Evolutionary conservation across 2,329 filamentous ascomycete genomes (phyloP).

Genomic region (Alternaria brassicae): DNA sequence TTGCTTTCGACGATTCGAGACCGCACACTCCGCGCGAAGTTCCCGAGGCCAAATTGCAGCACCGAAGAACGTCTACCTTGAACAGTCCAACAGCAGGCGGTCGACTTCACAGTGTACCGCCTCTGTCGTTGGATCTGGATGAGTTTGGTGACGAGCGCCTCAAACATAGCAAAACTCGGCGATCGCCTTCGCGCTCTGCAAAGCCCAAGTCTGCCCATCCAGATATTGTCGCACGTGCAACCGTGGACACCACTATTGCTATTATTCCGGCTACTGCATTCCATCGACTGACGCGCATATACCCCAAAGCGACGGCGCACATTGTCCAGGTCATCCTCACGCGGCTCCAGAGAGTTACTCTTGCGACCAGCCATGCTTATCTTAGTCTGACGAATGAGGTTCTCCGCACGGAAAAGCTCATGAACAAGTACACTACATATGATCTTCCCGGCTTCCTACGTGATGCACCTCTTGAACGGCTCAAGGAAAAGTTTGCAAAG

Average conservation of each 20-base stretch:
- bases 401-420: conserved; percentile 87
- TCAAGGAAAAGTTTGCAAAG: conserved; percentile 91
- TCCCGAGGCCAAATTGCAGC: conserved; percentile 26
- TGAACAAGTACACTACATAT: conserved; percentile 90
- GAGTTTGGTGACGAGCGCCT: conserved; percentile 31
- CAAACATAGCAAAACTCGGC: conserved; percentile 25
- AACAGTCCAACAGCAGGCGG: conserved; percentile 48
- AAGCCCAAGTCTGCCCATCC: conserved; percentile 82
- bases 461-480: conserved; percentile 78
- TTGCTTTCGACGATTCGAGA: conserved; percentile 42
- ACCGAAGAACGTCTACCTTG: conserved; percentile 41
- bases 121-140: conserved; percentile 70
- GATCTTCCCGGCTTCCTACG: conserved; percentile 90
- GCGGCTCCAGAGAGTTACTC: conserved; percentile 89
- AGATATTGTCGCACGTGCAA: conserved; percentile 95
- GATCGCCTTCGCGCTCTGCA: conserved; percentile 42
- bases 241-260: conserved; percentile 95
- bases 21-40: conserved; percentile 40
- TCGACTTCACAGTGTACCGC: conserved; percentile 69
- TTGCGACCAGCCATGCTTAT: conserved; percentile 93
- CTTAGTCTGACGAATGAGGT: conserved; percentile 92
- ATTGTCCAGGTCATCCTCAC: conserved; percentile 98
- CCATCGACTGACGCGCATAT: conserved; percentile 86
- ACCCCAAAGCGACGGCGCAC: conserved; percentile 94
- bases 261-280: conserved; percentile 98